Percentiles rank a stretch among this genome's conserved stretches.
These are phyloP conservation scores for Neonectria sp. DNA, from an alignment of 2,329 filamentous ascomycete species.

Conservation along the genomic window DNA sequence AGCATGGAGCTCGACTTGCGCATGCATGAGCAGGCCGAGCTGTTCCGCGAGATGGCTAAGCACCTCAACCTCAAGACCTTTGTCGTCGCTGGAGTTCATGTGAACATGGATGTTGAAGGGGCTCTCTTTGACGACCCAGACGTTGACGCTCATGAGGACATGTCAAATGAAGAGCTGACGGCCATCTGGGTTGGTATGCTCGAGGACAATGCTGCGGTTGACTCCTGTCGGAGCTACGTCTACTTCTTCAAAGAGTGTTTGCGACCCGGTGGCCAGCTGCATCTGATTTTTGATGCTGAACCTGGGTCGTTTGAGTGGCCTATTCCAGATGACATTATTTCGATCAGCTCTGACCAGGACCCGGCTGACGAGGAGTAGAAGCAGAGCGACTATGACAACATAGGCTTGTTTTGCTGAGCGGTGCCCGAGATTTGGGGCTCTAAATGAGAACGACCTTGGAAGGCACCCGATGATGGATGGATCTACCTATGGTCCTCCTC, in stretches of 20 bases:
- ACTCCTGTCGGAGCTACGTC: conserved; percentile 6
- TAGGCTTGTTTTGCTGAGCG: no score
- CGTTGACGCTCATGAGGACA: not conserved
- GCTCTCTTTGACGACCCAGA: not conserved
- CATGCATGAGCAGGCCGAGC: not conserved
- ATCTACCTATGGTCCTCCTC: no score
- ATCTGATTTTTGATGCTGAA: conserved; percentile 11
- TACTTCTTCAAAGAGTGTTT: conserved; percentile 27
- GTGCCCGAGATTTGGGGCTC: no score
- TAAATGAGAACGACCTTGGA: no score
- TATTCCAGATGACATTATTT: not conserved
- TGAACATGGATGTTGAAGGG: conserved; percentile 7
- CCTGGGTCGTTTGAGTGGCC: conserved; percentile 3
- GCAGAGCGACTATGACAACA: no score
- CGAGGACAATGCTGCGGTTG: conserved; percentile 13
- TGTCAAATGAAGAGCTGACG: not conserved
- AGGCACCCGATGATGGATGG: no score
- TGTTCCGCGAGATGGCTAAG: conserved; percentile 10
- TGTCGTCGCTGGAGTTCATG: conserved; percentile 21
- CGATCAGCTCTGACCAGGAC: not conserved
- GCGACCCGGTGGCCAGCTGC: conserved; percentile 28
- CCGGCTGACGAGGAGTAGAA: no score
- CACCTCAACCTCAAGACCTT: conserved; percentile 33
- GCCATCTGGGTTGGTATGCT: conserved; percentile 11
- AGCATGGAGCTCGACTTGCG: not conserved